Base-by-base conservation (phyloP, 2,329 filamentous ascomycete species). In the Emmonsiellopsis sp. region DNA sequence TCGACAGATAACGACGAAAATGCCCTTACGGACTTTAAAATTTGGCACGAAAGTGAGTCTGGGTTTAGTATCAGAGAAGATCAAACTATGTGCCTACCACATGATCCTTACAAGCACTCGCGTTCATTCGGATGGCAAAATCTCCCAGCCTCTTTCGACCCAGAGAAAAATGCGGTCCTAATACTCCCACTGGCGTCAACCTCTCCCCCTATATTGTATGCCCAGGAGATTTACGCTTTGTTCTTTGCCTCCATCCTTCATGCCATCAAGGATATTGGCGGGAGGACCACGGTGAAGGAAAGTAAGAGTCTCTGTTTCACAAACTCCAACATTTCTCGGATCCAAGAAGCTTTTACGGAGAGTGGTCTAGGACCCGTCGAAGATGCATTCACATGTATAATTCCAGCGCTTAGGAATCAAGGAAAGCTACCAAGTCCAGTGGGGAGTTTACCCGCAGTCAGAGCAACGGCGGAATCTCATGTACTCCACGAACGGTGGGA, bases 361-460 rank as follows among this genome's bases (percentile, higher is more conserved):
- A 51, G 52, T 11, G 40, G 49, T 2, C 40, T 69, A 6, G 67
- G 66, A 0, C 61, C 64, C 2, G 54, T 59, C 6, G 63, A 68
- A 44, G 67, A 69, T 50, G 66, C 64, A 21, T 52, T 68, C 6
- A 39, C 68, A 10, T 68, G 67, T 43, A 62, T 67, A 21, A 53
- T 68, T n/a, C 65, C 65, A 0, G 57, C 58, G 7, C 33, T 56
- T 9, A 53, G 42, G 43, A 37, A 46, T n/a, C 46, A 56, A 34
- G 47, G 33, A 39, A 56, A 56, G n/a, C 46, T 54, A 7, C 52
- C 52, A 44, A 6, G 14, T 11, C 46, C n/a, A n/a, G 8, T 36
- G 17, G 52, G 40, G n/a, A 40, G 1, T 6, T 31, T 54, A 2
- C 9, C 39, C n/a, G 9, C 52, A 8, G 52, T 32, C 33, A 54